Conservation (phyloP, 305 asterid genomes). For the Fraxinus greggii region DNA sequence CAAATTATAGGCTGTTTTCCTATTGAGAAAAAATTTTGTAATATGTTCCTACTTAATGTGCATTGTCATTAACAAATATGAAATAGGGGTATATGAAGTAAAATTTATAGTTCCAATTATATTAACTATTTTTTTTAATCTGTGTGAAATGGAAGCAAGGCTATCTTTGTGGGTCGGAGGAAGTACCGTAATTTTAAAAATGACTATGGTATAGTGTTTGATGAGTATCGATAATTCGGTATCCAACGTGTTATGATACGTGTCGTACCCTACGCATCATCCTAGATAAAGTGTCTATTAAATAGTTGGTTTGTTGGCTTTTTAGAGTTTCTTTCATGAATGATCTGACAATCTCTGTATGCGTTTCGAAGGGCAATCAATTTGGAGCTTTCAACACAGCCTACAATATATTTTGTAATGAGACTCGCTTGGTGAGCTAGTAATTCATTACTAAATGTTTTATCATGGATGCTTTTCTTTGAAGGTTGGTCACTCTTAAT, state of each 20-base stretch:
- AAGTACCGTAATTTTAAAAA: not conserved
- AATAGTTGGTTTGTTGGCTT: conserved; percentile 2
- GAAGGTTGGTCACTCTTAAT: conserved; percentile 22
- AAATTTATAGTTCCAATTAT: not conserved
- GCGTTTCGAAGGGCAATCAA: conserved; percentile 49
- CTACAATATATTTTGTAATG: conserved; percentile 39
- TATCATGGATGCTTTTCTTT: conserved; percentile 20
- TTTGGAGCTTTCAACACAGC: conserved; percentile 45
- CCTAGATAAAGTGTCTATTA: not conserved
- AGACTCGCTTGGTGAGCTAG: conserved; percentile 58
- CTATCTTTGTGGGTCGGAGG: not conserved
- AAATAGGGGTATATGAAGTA: not conserved
- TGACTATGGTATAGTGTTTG: not conserved
- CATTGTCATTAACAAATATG: not conserved
- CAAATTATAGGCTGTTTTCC: not conserved
- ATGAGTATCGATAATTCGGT: not conserved
- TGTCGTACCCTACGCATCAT: not conserved
- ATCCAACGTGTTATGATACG: not conserved
- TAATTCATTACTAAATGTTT: conserved; percentile 12
- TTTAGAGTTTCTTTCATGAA: conserved; percentile 11
- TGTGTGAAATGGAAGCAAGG: not conserved
- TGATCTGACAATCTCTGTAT: conserved; percentile 26
- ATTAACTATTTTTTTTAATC: not conserved
- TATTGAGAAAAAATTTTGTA: not conserved
- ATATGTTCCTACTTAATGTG: not conserved